Evolutionary conservation across 2,329 filamentous ascomycete genomes (phyloP).

Genomic region (Plectosphaerella sp.): DNA sequence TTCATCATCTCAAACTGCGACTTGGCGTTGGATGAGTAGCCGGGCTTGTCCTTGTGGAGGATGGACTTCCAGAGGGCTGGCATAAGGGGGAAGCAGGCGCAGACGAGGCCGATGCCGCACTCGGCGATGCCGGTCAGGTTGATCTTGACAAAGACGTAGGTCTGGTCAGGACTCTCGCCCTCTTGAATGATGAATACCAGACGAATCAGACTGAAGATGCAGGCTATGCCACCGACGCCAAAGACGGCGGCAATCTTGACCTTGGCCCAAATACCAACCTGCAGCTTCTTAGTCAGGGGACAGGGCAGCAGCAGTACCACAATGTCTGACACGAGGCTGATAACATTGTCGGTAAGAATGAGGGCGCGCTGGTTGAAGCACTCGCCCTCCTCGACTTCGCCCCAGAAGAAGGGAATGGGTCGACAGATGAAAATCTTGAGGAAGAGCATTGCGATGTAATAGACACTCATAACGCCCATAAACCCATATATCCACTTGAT

Average conservation of each 20-base stretch:
- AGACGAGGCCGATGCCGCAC: slow-evolving; percentile 12
- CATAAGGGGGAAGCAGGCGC: slow-evolving; percentile 10
- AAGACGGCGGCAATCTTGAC: slow-evolving; percentile 22
- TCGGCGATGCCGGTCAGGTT: slow-evolving; percentile 2
- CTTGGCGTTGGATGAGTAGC: slow-evolving; percentile 21
- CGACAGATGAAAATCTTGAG: slow-evolving; percentile 17
- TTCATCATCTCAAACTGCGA: slow-evolving; percentile 4
- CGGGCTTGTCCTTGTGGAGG: slow-evolving; percentile 27
- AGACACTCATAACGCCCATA: slow-evolving; percentile 15
- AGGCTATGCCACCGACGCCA: slow-evolving; percentile 20
- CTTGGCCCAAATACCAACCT: slow-evolving; percentile 18
- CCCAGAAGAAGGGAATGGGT: slow-evolving; percentile 17
- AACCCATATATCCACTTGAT: slow-evolving; percentile 19
- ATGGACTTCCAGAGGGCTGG: slow-evolving; percentile 20
- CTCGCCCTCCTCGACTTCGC: slow-evolving; percentile 9
- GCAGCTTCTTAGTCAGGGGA: slow-evolving; percentile 21
- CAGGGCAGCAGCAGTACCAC: slow-evolving; percentile 26
- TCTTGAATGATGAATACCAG: slow-evolving; percentile 14
- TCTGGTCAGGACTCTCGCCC: slow-evolving; percentile 13
- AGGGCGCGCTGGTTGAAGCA: slow-evolving; percentile 24
- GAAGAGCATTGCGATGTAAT: slow-evolving; percentile 18
- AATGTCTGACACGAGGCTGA: slow-evolving; percentile 24
- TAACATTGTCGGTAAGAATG: slow-evolving; percentile 22
- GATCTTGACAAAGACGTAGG: slow-evolving; percentile 12
- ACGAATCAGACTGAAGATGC: slow-evolving; percentile 18